Evolutionary conservation across 164 flowering plant genomes (phyloP).

Genomic region (Tetracentron sinense): DNA sequence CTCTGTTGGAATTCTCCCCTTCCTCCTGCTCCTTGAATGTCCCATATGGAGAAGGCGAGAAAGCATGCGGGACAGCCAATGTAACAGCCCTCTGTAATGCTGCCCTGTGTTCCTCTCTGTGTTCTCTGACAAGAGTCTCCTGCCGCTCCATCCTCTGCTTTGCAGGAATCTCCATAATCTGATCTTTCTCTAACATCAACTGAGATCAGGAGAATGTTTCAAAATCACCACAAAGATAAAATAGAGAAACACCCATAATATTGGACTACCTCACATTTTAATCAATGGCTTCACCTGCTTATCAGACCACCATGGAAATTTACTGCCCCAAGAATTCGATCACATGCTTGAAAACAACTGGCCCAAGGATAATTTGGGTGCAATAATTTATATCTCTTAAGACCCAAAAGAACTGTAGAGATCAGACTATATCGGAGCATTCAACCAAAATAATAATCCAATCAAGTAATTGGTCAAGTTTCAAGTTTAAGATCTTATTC

Average conservation of each 20-base stretch:
- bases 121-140: slow-evolving; percentile 57
- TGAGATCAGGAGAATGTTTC: slow-evolving; percentile 30
- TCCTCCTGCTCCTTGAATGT: slow-evolving; percentile 42
- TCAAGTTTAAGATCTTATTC: not conserved
- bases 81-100: slow-evolving; percentile 77
- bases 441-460: too few species aligned
- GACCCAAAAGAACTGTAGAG: too few species aligned
- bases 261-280: too few species aligned
- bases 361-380: too few species aligned
- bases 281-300: too few species aligned
- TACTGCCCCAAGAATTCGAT: too few species aligned
- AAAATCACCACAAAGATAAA: too few species aligned
- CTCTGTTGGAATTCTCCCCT: slow-evolving; percentile 2
- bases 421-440: too few species aligned
- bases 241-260: too few species aligned
- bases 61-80: slow-evolving; percentile 62
- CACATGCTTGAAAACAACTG: too few species aligned
- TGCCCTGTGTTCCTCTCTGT: slow-evolving; percentile 63
- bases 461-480: not conserved
- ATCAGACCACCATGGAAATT: too few species aligned
- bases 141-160: slow-evolving; percentile 81
- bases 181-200: slow-evolving; percentile 68
- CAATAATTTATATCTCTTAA: too few species aligned
- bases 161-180: slow-evolving; percentile 63
- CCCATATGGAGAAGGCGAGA: slow-evolving; percentile 68